Evolutionary conservation across 129 eudicot species (phyloP), one percentile per base, ranked within the genome.

Genomic region (Solidago caesia): DNA sequence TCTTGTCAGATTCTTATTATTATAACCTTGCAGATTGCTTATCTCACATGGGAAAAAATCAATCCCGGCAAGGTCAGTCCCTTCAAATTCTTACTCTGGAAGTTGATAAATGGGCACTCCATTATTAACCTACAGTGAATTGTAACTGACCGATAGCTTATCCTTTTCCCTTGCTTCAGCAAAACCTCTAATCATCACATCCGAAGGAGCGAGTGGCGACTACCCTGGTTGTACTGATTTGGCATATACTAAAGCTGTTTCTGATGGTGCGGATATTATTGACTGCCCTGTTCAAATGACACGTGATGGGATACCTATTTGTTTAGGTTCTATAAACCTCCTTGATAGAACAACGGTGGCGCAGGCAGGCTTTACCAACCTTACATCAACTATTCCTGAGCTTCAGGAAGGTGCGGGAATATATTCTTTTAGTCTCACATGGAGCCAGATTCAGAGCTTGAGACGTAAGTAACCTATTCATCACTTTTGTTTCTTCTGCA

Each of bases 251-350:
- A 77, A 75, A 67, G 99, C 99, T 69, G 86, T 89, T 74, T 70
- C 86, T 26, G 99, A 95, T 84, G 99, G 97, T 63, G 99, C 81
- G 66, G 97, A 95, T 71, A 72, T 95, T 45, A 85, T 95, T 57
- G 99, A 89, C 72, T 95, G 99, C 72, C 89, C 97, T 46, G 97
- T 91, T 75, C 99, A 95, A 75, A 88, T 95, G 80, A 75, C 96
- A 48, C 84, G 81, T 69, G 97, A 95, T 64, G 86, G 96, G 42
- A 70, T 83, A 29, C 96, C 99, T 49, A 82, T 95, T 65, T 95
- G 99, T 81, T 81, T 91, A 75, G 97, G 96, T 67, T 88, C 96
- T 61, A 86, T 87, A 74, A 85, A 91, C 74, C 97, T 95, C 44
- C 76, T 83, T 59, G 89, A 93, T 52, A 86, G 91, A 82, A 93